Percentiles rank a stretch among this genome's conserved stretches.
phyloP scores from a whole-genome alignment of 2,329 filamentous ascomycete species.

The Scopulariopsis brevicaulis region DNA sequence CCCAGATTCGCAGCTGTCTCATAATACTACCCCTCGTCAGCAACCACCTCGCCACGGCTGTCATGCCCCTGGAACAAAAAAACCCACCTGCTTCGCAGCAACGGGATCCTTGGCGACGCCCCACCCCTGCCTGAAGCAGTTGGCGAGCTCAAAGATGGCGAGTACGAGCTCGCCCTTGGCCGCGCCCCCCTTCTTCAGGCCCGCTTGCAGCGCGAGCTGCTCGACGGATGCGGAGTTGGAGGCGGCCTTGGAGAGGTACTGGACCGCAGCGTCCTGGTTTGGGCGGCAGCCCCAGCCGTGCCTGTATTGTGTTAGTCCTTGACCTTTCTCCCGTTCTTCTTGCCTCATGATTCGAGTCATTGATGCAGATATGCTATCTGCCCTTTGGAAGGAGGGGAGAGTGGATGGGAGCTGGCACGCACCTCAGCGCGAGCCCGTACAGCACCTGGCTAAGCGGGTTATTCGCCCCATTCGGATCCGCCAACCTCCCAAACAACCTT shows the following conservation, averaged over 20 bases:
- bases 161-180: constrained; percentile 94
- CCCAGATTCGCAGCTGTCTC: constrained; percentile 95
- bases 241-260: constrained; percentile 78
- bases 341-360: background rate
- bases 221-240: constrained; percentile 85
- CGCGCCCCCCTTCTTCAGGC: constrained; percentile 83
- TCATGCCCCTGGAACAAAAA: background rate
- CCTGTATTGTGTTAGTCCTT: constrained; percentile 28
- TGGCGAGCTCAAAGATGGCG: constrained; percentile 89
- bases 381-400: background rate
- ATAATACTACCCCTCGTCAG: constrained; percentile 58
- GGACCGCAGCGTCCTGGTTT: constrained; percentile 62
- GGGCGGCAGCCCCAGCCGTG: constrained; percentile 86
- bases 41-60: background rate
- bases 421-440: constrained; percentile 85
- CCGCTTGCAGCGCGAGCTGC: constrained; percentile 70
- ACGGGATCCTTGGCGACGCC: constrained; percentile 76
- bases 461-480: constrained; percentile 73
- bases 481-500: constrained; percentile 71
- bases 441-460: constrained; percentile 93
- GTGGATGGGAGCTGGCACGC: constrained; percentile 17
- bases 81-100: constrained; percentile 61
- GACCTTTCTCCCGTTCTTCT: no score
- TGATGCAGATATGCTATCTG: background rate
- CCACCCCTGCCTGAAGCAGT: constrained; percentile 92